Percentiles rank a stretch among this genome's conserved stretches.
phyloP scores from a whole-genome alignment of 139 green algal species.

The Chlamydomonas sp. region DNA sequence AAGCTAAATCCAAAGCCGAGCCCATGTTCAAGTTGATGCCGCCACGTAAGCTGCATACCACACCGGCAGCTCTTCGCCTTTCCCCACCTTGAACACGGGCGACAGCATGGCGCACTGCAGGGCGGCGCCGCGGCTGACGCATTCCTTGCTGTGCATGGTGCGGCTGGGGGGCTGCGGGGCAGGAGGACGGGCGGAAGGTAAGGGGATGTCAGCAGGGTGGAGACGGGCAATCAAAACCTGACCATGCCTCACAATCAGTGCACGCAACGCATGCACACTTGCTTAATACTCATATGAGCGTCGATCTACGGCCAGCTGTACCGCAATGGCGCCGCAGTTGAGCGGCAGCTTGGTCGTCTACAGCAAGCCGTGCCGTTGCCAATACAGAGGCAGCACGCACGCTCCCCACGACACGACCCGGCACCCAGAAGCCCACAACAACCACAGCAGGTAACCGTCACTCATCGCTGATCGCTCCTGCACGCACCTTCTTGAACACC shows the following conservation, averaged over 20 bases:
- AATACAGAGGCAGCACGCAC: too few species aligned
- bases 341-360: too few species aligned
- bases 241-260: too few species aligned
- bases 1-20: too few species aligned
- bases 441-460: background rate
- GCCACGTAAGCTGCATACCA: background rate
- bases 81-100: constrained; percentile 87
- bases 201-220: background rate
- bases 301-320: too few species aligned
- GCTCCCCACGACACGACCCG: too few species aligned
- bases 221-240: background rate
- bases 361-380: too few species aligned
- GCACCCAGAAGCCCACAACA: too few species aligned
- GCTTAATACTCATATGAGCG: too few species aligned
- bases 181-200: background rate
- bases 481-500: constrained; percentile 55
- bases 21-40: too few species aligned
- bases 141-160: constrained; percentile 97
- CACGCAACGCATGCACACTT: too few species aligned
- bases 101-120: constrained; percentile 99
- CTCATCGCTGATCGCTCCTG: background rate
- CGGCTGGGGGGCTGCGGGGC: constrained; percentile 67
- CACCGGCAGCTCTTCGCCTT: background rate
- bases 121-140: constrained; percentile 89
- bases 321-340: too few species aligned